A percentile compares a stretch with the other conserved stretches of the same genome.
Evolutionary conservation across 1,284 basidiomycete species (phyloP).

Genomic region (Ganoderma lucidum): DNA sequence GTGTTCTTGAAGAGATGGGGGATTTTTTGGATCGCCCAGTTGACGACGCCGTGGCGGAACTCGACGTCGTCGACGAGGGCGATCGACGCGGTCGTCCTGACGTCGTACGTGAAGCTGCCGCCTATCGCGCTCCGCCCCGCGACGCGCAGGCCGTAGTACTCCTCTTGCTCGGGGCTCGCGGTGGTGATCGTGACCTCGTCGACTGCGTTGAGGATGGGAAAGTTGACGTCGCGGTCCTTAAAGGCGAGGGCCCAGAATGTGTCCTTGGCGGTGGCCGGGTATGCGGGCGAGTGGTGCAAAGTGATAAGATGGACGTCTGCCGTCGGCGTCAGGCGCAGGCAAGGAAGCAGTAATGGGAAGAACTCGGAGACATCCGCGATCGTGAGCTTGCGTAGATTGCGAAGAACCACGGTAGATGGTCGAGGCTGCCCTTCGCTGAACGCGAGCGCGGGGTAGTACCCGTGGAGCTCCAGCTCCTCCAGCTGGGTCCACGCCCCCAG

Average conservation of each 20-base stretch:
- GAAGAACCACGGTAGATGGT: not conserved
- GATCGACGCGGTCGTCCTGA: not conserved
- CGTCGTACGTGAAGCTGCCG: conserved; percentile 1
- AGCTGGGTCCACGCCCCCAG: not conserved
- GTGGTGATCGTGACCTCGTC: not conserved
- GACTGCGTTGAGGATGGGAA: conserved; percentile 1
- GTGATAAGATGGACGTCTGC: conserved; percentile 4
- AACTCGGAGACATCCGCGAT: not conserved
- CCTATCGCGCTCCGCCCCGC: not conserved
- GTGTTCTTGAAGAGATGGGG: not conserved
- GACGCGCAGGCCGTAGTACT: conserved; percentile 3
- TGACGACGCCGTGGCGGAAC: not conserved
- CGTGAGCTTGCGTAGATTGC: not conserved
- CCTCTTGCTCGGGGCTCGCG: not conserved
- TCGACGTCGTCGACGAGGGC: not conserved
- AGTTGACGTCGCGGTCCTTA: not conserved
- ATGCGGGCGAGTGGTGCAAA: not conserved
- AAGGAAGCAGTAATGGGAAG: not conserved
- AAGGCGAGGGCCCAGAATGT: not conserved
- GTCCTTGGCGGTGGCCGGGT: not conserved
- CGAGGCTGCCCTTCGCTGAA: not conserved
- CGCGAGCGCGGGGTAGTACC: not conserved
- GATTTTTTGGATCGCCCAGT: not conserved
- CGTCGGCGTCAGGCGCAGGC: not conserved
- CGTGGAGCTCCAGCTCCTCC: conserved; percentile 2